phyloP scores from a whole-genome alignment of 2,329 filamentous ascomycete genomes.

The Hypoxylon sp. region DNA sequence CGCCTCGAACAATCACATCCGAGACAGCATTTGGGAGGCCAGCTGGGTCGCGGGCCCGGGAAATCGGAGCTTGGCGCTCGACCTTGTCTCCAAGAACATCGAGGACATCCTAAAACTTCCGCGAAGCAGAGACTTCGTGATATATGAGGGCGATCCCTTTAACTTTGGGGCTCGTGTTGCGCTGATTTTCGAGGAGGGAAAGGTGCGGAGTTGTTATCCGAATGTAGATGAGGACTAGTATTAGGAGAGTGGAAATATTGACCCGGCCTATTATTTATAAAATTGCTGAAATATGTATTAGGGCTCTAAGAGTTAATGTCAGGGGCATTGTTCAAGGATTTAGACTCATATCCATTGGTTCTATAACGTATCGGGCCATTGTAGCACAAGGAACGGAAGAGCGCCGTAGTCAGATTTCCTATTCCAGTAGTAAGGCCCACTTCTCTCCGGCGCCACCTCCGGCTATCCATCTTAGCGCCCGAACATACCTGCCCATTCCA shows the following conservation, averaged over 20 bases:
- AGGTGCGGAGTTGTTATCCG: slow-evolving; percentile 29
- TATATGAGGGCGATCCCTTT: slow-evolving; percentile 50
- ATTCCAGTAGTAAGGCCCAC: slow-evolving; percentile 3
- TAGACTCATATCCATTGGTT: no score
- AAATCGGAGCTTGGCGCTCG: slow-evolving; percentile 40
- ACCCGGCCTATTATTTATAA: no score
- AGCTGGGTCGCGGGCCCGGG: slow-evolving; percentile 32
- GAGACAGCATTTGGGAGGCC: slow-evolving; percentile 36
- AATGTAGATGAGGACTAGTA: slow-evolving; percentile 16
- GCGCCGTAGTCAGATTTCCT: no score
- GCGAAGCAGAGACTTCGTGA: slow-evolving; percentile 45
- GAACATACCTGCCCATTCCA: neutral
- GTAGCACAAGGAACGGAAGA: no score
- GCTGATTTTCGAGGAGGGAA: slow-evolving; percentile 42
- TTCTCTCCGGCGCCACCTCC: neutral
- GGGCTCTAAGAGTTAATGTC: no score
- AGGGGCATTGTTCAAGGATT: no score
- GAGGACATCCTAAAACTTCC: slow-evolving; percentile 47
- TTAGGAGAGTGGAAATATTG: neutral
- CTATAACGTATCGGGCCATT: no score
- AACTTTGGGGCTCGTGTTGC: slow-evolving; percentile 47
- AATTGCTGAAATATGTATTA: no score
- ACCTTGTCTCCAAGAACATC: slow-evolving; percentile 48
- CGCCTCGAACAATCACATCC: slow-evolving; percentile 35
- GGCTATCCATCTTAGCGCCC: neutral